phyloP scores from a whole-genome alignment of 2,329 filamentous ascomycete genomes.

The Aspergillus caelatus region DNA sequence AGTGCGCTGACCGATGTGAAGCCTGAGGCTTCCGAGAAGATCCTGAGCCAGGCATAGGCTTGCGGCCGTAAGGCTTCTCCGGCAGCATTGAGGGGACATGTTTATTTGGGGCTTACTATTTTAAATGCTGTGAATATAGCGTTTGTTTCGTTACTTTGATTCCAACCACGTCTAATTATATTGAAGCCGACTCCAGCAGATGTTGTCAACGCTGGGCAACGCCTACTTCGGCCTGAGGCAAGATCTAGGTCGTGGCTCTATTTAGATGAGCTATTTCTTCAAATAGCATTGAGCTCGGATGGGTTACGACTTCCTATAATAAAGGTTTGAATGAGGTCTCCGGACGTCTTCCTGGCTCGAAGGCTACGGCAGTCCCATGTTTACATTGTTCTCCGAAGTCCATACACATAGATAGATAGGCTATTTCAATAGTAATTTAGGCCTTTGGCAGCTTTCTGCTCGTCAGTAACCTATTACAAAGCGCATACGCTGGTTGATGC shows the following conservation, averaged over 20 bases:
- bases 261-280: not conserved
- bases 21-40: constrained; percentile 64
- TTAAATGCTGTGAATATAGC: constrained; percentile 20
- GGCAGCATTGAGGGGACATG: constrained; percentile 8
- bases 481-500: not conserved
- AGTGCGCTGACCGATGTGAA: constrained; percentile 83
- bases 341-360: not conserved
- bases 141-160: constrained; percentile 12
- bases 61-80: constrained; percentile 12
- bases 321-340: not conserved
- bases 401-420: not conserved
- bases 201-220: not conserved
- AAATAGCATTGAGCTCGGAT: not conserved
- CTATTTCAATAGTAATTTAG: not conserved
- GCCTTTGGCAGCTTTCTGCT: not conserved
- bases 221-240: not conserved
- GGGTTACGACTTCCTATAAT: not conserved
- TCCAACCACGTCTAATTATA: constrained; percentile 8
- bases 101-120: constrained; percentile 17
- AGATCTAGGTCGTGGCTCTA: not conserved
- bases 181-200: not conserved
- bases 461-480: not conserved
- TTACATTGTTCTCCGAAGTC: not conserved
- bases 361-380: not conserved
- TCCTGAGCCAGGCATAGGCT: constrained; percentile 38